Base-by-base conservation (phyloP, 805 yeast genomes). In the Clavispora santaluciae region DNA sequence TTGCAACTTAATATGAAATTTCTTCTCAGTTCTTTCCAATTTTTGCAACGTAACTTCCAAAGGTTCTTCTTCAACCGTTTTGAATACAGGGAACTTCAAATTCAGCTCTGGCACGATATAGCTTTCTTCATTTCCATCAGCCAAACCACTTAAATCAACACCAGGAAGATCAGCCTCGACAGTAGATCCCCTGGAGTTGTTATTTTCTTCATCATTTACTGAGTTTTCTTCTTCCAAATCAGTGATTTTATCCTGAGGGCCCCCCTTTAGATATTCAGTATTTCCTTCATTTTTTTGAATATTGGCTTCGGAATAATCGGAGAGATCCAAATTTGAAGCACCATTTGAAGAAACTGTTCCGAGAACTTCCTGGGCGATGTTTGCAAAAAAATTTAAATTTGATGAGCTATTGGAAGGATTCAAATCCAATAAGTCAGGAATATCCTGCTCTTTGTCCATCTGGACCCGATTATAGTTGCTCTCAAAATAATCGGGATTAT, bases 1-100 rank as follows among this genome's bases (percentile, higher is more conserved):
- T 4, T 43, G 41, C 9, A 50, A 44, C 31, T 44, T 46, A 20
- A 50, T 34, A 12, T 46, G 33, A 41, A 44, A 50, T 20, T 33
- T 48, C 37, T 39, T 38, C 22, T 50, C 48, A 2, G 54, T 47
- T 3, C 26, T 33, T 25, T 35, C 43, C 22, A 50, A 40, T 29
- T 45, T 42, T 39, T 44, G 33, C 22, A 46, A 40, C 4, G 46
- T 37, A 4, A 30, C 33, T 5, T 33, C 37, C 1, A 49, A 51
- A 10, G 39, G 40, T 17, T 48, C 53, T 12, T 29, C 34, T 11
- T 16, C 25, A 22, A 50, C 40, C 3, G 51, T 43, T 15, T 36
- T 45, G 41, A 50, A 50, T 1, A 40, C 16, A 1, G 48, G 51
- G 5, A 12, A 28, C 20, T 18, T 25, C 13, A 33, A 13, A 12